Conservation (phyloP, 2,329 filamentous ascomycete genomes). For the Escovopsis weberi region DNA sequence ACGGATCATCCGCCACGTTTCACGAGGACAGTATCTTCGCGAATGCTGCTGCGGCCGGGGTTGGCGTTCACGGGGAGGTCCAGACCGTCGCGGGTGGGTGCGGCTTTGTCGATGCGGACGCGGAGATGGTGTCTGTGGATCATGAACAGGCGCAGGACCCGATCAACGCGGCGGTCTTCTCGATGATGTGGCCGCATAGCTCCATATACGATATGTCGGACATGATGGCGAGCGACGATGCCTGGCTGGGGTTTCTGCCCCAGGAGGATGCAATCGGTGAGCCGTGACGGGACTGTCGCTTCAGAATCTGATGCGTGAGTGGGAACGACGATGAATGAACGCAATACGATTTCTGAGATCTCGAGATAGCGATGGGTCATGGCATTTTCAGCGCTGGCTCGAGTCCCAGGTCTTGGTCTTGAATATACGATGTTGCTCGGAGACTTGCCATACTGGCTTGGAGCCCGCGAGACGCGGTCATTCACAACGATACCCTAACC, state of each 20-base stretch:
- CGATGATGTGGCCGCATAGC: slow-evolving; percentile 32
- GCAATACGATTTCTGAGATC: too few relatives aligned
- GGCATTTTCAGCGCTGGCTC: background rate
- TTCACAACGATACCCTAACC: too few relatives aligned
- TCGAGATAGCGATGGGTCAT: background rate
- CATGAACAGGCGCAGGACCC: slow-evolving; percentile 26
- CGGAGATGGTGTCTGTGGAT: slow-evolving; percentile 13
- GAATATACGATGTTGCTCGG: too few relatives aligned
- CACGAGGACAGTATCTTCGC: background rate
- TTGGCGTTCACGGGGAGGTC: background rate
- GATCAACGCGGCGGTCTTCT: slow-evolving; percentile 23
- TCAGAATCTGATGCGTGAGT: too few relatives aligned
- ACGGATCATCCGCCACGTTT: background rate
- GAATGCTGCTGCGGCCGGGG: background rate
- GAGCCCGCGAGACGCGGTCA: too few relatives aligned
- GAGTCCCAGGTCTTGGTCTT: too few relatives aligned
- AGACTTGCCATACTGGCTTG: too few relatives aligned
- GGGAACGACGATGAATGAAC: too few relatives aligned
- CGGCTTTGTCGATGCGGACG: background rate
- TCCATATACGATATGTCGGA: slow-evolving; percentile 17
- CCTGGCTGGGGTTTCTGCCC: slow-evolving; percentile 22
- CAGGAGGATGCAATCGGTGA: too few relatives aligned
- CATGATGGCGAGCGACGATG: slow-evolving; percentile 18
- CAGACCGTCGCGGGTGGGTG: too few relatives aligned
- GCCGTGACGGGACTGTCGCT: too few relatives aligned